A percentile compares a stretch with the other conserved stretches of the same genome.
phyloP scores from a whole-genome alignment of 2,329 filamentous ascomycete genomes.

The Ceratocystis huliohia region DNA sequence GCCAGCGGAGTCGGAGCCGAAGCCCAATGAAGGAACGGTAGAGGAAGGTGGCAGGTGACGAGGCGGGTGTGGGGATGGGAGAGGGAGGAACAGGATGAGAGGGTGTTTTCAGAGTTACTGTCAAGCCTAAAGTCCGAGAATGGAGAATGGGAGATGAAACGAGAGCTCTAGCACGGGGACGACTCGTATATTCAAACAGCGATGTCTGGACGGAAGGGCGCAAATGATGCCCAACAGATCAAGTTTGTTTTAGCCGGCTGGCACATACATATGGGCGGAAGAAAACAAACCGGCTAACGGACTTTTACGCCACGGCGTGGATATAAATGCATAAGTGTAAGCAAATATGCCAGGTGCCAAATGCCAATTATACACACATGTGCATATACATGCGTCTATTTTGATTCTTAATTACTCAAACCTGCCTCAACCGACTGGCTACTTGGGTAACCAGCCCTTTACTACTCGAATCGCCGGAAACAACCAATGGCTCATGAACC shows the following conservation, averaged over 20 bases:
- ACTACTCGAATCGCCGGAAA: too few relatives aligned
- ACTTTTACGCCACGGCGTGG: too few relatives aligned
- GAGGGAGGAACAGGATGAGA: not conserved
- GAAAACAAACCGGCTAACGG: not conserved
- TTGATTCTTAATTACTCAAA: too few relatives aligned
- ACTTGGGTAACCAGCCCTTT: too few relatives aligned
- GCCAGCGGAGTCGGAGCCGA: conserved; percentile 36
- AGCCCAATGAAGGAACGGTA: conserved; percentile 28
- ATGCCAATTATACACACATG: not conserved
- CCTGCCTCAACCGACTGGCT: too few relatives aligned
- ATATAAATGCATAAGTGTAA: not conserved
- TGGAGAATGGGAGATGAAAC: not conserved
- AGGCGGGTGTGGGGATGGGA: not conserved
- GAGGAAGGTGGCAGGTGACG: not conserved
- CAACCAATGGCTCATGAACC: too few relatives aligned
- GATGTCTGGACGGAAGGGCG: not conserved
- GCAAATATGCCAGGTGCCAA: too few relatives aligned
- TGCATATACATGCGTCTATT: not conserved
- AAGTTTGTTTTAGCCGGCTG: not conserved
- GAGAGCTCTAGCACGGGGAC: not conserved
- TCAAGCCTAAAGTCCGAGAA: not conserved
- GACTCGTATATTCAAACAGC: not conserved
- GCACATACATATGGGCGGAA: not conserved
- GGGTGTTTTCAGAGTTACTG: not conserved
- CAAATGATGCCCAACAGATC: not conserved